Percentiles rank a stretch among this genome's conserved stretches.
Conservation (phyloP, 2,329 filamentous ascomycete genomes). For the Alternaria novae-zelandiae region DNA sequence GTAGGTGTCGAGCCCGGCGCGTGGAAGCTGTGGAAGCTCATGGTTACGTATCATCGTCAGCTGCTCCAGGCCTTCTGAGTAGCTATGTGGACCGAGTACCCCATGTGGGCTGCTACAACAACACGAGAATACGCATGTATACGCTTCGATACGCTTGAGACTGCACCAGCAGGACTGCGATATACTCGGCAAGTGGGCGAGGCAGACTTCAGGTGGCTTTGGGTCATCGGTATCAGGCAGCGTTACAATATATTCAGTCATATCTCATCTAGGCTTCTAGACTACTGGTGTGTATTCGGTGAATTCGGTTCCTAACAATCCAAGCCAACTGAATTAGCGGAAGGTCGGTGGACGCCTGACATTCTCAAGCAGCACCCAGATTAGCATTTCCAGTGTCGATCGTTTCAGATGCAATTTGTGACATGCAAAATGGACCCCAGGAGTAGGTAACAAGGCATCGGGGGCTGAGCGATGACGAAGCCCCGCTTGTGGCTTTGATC, state of each 20-base stretch:
- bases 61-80: background rate
- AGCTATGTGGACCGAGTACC: background rate
- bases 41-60: background rate
- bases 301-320: background rate
- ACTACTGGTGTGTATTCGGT: background rate
- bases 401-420: background rate
- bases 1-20: background rate
- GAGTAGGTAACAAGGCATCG: conserved; percentile 7
- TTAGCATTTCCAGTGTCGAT: background rate
- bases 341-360: background rate
- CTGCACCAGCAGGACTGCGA: background rate
- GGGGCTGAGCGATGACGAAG: conserved; percentile 17
- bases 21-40: background rate
- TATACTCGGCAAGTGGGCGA: background rate
- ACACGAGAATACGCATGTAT: background rate
- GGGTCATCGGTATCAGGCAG: background rate
- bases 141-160: background rate
- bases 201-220: background rate
- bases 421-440: background rate
- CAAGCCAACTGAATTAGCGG: background rate
- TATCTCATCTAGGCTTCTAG: background rate
- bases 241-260: background rate
- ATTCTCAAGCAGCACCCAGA: background rate
- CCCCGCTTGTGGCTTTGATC: conserved; percentile 7
- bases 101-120: background rate